Percentiles rank a stretch among this genome's conserved stretches.
Conservation (phyloP, 352 stramenopile species). For the Globisporangium camurandrum region DNA sequence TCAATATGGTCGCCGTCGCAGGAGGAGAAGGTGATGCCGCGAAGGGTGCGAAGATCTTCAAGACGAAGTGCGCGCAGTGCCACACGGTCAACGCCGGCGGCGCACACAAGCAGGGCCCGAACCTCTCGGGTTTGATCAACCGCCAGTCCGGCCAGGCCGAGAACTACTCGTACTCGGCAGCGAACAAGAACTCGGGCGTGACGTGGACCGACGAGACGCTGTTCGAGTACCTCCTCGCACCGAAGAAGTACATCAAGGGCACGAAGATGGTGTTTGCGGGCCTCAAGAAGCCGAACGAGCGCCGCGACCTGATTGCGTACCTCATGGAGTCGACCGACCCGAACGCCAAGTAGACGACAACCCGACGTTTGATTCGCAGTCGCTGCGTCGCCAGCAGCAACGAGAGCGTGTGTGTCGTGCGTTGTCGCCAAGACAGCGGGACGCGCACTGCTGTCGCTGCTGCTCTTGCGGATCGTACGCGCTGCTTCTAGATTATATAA, state of each 20-base stretch:
- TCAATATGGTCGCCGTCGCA: conserved; percentile 13
- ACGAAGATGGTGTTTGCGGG: conserved; percentile 99
- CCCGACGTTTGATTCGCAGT: too few species aligned
- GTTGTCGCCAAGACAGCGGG: too few species aligned
- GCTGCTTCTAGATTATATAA: too few species aligned
- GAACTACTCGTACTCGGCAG: conserved; percentile 97
- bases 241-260: conserved; percentile 99
- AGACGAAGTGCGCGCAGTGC: conserved; percentile 96
- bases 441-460: too few species aligned
- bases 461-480: too few species aligned
- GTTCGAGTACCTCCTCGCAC: conserved; percentile 98
- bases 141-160: conserved; percentile 95
- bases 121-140: conserved; percentile 96
- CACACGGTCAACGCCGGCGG: conserved; percentile 87
- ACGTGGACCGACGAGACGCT: conserved; percentile 96
- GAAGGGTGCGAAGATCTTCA: conserved; percentile 94
- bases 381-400: too few species aligned
- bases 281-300: conserved; percentile 97
- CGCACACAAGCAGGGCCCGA: conserved; percentile 98
- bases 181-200: conserved; percentile 98
- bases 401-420: too few species aligned
- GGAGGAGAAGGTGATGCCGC: conserved; percentile 58
- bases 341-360: conserved; percentile 30
- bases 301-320: conserved; percentile 98
- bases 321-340: conserved; percentile 83